Percentiles rank a stretch among this genome's conserved stretches.
Conservation (phyloP, 441 rosid genomes). For the Adansonia gregorii region DNA sequence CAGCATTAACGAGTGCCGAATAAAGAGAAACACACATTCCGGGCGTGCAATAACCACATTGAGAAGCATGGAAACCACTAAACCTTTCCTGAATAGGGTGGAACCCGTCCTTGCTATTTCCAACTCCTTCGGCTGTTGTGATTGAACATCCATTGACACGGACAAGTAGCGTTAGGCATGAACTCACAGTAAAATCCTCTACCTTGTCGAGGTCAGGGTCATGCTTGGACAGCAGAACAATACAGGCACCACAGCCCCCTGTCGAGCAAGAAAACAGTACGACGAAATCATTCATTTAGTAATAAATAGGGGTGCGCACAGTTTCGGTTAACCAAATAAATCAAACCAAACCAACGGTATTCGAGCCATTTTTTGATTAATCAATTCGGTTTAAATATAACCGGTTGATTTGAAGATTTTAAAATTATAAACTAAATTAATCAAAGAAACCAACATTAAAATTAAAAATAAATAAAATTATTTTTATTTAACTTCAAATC, state of each 20-base stretch:
- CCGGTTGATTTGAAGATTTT: too few relatives aligned
- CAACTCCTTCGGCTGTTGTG: conserved; percentile 85
- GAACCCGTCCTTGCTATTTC: conserved; percentile 78
- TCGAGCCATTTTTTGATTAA: too few relatives aligned
- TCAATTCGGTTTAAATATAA: too few relatives aligned
- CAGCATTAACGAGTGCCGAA: conserved; percentile 72
- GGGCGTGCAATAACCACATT: conserved; percentile 94
- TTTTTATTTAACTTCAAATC: too few relatives aligned
- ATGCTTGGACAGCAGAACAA: conserved; percentile 72
- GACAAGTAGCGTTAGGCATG: conserved; percentile 85
- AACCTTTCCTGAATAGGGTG: conserved; percentile 79
- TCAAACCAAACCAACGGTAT: too few relatives aligned
- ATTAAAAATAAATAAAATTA: too few relatives aligned
- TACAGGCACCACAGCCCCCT: conserved; percentile 96
- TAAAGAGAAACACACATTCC: conserved; percentile 85
- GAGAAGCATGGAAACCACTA: conserved; percentile 82
- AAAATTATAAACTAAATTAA: too few relatives aligned
- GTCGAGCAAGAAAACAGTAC: conserved; percentile 19
- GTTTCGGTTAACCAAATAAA: too few relatives aligned
- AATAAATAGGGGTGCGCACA: too few relatives aligned
- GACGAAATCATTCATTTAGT: not conserved
- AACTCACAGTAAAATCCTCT: conserved; percentile 66
- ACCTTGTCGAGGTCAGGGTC: conserved; percentile 49
- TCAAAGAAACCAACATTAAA: too few relatives aligned
- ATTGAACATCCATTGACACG: conserved; percentile 72